Percentiles rank a stretch among this genome's conserved stretches.
Evolutionary conservation across 495 filamentous ascomycete species (phyloP).

Genomic region (Hypoxylon lienhwacheense): DNA sequence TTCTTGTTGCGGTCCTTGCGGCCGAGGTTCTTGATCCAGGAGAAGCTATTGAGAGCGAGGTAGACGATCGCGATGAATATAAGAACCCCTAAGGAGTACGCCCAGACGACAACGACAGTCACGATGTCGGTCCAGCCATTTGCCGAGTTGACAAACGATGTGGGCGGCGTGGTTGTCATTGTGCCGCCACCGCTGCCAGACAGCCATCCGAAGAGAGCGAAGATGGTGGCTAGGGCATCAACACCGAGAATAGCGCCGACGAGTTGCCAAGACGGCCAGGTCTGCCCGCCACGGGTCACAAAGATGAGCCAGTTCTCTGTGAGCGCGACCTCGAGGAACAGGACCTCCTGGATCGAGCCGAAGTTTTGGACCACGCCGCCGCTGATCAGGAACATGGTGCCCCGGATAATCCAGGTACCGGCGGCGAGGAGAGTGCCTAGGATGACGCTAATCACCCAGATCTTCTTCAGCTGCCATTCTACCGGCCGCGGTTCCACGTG

Average conservation of each 20-base stretch:
- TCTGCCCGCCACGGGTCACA: conserved; percentile 82
- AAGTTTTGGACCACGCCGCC: conserved; percentile 84
- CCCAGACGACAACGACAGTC: conserved; percentile 78
- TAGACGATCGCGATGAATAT: conserved; percentile 80
- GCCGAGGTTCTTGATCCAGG: conserved; percentile 72
- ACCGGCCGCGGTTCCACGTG: conserved; percentile 82
- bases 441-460: conserved; percentile 86
- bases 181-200: conserved; percentile 45
- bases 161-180: conserved; percentile 26
- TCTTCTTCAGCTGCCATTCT: conserved; percentile 90
- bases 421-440: conserved; percentile 75
- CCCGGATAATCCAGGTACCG: conserved; percentile 81
- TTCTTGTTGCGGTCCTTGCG: conserved; percentile 72
- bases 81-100: conserved; percentile 74
- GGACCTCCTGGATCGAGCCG: conserved; percentile 73
- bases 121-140: conserved; percentile 72
- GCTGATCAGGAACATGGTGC: conserved; percentile 67
- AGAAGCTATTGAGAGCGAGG: conserved; percentile 69
- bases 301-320: conserved; percentile 97
- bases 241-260: conserved; percentile 73
- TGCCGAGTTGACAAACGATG: conserved; percentile 41
- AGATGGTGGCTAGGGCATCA: conserved; percentile 78
- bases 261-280: conserved; percentile 83
- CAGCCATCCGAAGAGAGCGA: conserved; percentile 81
- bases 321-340: conserved; percentile 89